Evolutionary conservation across 805 yeast species (phyloP).

Genomic region (Wickerhamomyces pijperi): DNA sequence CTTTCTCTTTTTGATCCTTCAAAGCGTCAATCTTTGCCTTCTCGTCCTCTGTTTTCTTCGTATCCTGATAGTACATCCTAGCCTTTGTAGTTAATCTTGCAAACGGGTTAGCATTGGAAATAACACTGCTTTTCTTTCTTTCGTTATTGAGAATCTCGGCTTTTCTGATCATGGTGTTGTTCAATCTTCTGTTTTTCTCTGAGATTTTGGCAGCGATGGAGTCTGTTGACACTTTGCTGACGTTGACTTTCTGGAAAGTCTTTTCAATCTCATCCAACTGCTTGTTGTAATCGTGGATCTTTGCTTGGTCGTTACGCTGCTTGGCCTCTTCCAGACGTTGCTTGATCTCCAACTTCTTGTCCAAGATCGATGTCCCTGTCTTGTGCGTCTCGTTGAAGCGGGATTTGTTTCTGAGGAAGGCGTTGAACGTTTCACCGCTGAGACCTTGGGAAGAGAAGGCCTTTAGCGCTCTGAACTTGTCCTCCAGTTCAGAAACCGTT

Average conservation of each 20-base stretch:
- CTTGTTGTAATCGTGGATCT: constrained; percentile 25
- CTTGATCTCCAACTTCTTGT: constrained; percentile 57
- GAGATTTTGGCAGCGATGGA: constrained; percentile 20
- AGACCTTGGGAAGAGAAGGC: constrained; percentile 55
- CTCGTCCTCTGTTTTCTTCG: constrained; percentile 45
- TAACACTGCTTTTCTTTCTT: constrained; percentile 33
- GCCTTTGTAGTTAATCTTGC: constrained; percentile 83
- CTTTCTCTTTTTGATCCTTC: constrained; percentile 29
- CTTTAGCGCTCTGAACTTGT: constrained; percentile 51
- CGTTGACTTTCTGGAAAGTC: constrained; percentile 22
- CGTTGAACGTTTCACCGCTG: constrained; percentile 64
- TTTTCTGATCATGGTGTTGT: constrained; percentile 62
- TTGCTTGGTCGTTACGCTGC: constrained; percentile 30
- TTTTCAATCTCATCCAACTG: constrained; percentile 27
- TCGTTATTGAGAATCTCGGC: constrained; percentile 65
- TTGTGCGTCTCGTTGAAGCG: constrained; percentile 38
- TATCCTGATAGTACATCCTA: constrained; percentile 58
- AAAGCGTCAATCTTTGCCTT: constrained; percentile 45
- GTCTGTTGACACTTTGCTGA: constrained; percentile 24
- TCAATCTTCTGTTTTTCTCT: constrained; percentile 67
- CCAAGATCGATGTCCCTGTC: constrained; percentile 65
- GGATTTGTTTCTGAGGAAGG: constrained; percentile 65
- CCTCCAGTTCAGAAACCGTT: constrained; percentile 48
- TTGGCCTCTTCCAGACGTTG: constrained; percentile 69
- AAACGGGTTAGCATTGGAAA: constrained; percentile 65